Conservation (phyloP, 208 protist genomes). For the Leishmania gerbilli region DNA sequence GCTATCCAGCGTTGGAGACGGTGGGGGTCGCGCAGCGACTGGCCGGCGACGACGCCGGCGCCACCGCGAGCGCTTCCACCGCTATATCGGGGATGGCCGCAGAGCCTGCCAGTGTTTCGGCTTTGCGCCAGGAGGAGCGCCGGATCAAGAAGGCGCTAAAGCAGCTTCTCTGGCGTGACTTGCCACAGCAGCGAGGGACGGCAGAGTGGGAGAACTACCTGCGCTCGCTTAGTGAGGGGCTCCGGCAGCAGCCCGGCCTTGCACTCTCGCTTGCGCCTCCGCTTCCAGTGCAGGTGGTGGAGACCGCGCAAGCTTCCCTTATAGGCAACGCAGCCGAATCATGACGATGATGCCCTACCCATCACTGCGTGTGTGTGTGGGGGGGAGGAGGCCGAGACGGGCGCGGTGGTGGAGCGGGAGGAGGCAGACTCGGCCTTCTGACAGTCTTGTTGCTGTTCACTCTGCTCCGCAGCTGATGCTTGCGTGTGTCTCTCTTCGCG, state of each 20-base stretch:
- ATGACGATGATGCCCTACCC: neutral
- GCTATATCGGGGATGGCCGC: neutral
- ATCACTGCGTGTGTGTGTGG: neutral
- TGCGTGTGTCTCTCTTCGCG: neutral
- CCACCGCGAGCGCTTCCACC: neutral
- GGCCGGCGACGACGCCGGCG: neutral
- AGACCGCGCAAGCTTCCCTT: neutral
- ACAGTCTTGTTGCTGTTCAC: neutral
- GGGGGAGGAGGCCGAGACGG: neutral
- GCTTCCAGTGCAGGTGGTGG: neutral
- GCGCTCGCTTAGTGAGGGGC: constrained; percentile 40
- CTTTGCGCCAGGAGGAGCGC: constrained; percentile 44
- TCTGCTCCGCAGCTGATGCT: neutral
- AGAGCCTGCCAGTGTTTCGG: neutral
- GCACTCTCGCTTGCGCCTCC: constrained; percentile 9
- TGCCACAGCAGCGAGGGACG: constrained; percentile 42
- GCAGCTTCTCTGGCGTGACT: constrained; percentile 53
- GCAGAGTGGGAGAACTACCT: constrained; percentile 54
- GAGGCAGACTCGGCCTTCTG: neutral
- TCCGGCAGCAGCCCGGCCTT: constrained; percentile 28
- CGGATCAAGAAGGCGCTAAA: constrained; percentile 54
- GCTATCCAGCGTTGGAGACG: neutral
- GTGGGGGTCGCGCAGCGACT: neutral
- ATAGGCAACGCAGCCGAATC: neutral
- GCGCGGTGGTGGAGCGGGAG: neutral